Conservation (phyloP, 768 basidiomycete genomes). For the Hydnum rufescens region DNA sequence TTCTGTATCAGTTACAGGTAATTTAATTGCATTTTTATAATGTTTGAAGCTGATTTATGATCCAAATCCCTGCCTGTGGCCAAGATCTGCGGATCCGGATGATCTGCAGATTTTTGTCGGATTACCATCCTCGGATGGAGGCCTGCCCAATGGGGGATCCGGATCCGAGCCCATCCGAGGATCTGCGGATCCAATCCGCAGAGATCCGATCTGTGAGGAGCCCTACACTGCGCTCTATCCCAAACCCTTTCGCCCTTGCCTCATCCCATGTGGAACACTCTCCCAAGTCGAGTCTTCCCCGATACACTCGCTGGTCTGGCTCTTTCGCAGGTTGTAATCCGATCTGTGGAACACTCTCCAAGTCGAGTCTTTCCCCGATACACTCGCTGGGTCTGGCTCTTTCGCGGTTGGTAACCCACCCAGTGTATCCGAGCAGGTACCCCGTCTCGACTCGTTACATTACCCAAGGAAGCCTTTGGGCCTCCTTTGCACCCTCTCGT, state of each 20-base stretch:
- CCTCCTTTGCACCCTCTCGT: conserved; percentile 80
- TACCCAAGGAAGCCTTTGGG: conserved; percentile 52
- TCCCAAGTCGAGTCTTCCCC: conserved; percentile 20
- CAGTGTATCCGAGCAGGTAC: conserved; percentile 79
- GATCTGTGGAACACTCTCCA: no score
- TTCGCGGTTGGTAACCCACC: conserved; percentile 46
- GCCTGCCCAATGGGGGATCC: no score
- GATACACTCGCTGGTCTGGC: conserved; percentile 48
- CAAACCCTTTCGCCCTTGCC: conserved; percentile 23
- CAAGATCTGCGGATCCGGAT: no score
- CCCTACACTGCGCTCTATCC: conserved; percentile 63
- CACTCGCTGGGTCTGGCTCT: conserved; percentile 52
- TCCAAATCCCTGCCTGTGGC: no score
- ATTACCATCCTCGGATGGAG: no score
- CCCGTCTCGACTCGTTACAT: conserved; percentile 43
- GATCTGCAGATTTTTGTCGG: no score
- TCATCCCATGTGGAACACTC: not conserved
- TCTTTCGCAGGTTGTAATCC: conserved; percentile 47
- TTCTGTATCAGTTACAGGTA: no score
- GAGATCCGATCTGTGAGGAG: no score
- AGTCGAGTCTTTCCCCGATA: conserved; percentile 30
- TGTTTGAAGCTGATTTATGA: no score
- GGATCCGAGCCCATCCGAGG: no score
- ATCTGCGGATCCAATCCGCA: no score
- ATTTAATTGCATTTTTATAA: no score